Base-by-base conservation (phyloP, 1,284 basidiomycete species). In the Naganishia sp. region DNA sequence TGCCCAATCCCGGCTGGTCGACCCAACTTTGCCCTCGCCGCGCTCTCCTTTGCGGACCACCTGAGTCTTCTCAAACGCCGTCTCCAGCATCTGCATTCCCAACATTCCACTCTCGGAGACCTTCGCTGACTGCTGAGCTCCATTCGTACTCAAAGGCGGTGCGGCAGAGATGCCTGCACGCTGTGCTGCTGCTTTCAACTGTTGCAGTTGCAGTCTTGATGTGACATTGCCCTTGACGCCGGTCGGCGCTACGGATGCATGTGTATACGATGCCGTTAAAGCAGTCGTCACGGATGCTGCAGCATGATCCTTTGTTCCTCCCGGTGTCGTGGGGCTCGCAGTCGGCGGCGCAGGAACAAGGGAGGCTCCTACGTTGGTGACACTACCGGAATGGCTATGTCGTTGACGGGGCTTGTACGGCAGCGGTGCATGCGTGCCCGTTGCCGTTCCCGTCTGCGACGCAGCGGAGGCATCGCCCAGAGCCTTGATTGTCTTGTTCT, bases 51-150 rank as follows among this genome's bases (percentile, higher is more conserved):
- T 16, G 78, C 79, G 31, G 18, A 50, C 60, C 33, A 81, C 80
- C 68, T 88, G 86, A 2, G 83, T 84, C 69, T 89, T 87, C 23
- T 82, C 82, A 5, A 88, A 84, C 25, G 94, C 81, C 69, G 85
- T 86, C 78, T 94, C 91, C 54, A 94, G 81, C 56, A 94, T 90
- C 21, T 86, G 86, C 90, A 90, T 92, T 1, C 92, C 92, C 52
- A 90, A 79, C 65, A 86, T 88, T 10, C 55, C 57, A 16, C 36
- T 4, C 48, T 43, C 31, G 23, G 33, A 18, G 16, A 13, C 11
- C 33, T 33, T 33, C 1, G 31, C 50, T 7, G 50, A 11, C 31
- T 53, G 21, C 31, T 36, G 25, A 16, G 13, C 1, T 16, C 31
- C 31, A 15, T 9, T 28, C 16, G 6, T 28, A 7, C 11, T 33